These are phyloP conservation scores for Citropsis articulata DNA, from an alignment of 345 rosid species.

Conservation along the genomic window DNA sequence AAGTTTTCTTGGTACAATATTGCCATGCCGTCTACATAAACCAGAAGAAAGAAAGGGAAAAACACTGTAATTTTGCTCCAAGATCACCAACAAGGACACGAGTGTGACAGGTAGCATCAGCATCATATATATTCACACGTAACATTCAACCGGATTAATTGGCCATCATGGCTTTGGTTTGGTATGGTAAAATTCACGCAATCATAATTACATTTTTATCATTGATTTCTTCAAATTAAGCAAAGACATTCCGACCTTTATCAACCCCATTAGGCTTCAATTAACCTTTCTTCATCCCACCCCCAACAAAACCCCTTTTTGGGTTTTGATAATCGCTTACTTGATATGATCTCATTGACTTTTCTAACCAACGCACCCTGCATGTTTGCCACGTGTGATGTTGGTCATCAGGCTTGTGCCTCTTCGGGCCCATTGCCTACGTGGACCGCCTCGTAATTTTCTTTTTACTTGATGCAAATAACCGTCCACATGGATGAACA, in stretches of 20 bases:
- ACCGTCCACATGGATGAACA: background rate
- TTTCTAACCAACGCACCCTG: background rate
- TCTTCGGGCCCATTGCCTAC: no score
- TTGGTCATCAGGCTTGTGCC: background rate
- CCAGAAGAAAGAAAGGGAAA: background rate
- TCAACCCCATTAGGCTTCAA: no score
- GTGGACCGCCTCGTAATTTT: background rate
- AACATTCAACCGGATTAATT: background rate
- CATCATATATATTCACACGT: background rate
- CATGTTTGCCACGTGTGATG: background rate
- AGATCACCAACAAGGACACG: background rate
- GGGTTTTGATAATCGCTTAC: no score
- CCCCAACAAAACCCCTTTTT: no score
- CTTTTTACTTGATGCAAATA: no score
- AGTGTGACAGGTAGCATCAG: no score
- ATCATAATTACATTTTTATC: background rate
- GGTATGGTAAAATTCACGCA: constrained; percentile 7
- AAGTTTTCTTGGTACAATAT: background rate
- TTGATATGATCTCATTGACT: background rate
- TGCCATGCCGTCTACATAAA: background rate
- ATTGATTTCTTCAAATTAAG: no score
- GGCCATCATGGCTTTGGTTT: no score
- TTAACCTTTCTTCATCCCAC: no score
- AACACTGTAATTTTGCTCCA: background rate
- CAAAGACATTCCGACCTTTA: no score